Conservation (phyloP, 1,139 yeast species). For the Yamadazyma diddensiae region DNA sequence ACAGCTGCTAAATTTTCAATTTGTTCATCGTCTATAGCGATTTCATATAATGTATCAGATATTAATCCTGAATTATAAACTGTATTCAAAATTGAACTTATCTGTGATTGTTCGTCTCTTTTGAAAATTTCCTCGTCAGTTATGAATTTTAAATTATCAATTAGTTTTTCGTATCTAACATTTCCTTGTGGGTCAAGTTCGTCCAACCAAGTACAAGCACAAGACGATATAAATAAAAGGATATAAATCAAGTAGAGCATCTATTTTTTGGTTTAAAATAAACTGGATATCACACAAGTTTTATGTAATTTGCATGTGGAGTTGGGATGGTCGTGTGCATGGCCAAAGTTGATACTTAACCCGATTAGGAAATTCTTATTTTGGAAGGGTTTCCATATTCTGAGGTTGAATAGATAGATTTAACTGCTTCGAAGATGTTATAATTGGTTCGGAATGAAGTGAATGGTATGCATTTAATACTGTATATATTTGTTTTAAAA, state of each 20-base stretch:
- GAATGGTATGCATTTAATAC: too few relatives aligned
- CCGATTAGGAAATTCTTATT: conserved; percentile 16
- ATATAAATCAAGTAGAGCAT: conserved; percentile 3
- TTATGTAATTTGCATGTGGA: too few relatives aligned
- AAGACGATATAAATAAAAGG: conserved; percentile 1
- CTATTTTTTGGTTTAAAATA: not conserved
- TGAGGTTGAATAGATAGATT: too few relatives aligned
- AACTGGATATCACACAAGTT: not conserved
- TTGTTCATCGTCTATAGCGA: conserved; percentile 22
- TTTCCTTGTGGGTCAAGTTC: conserved; percentile 13
- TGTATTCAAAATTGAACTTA: conserved; percentile 21
- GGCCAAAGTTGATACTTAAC: conserved; percentile 11
- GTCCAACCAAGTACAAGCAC: conserved; percentile 11
- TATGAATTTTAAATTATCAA: conserved; percentile 11
- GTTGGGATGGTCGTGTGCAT: too few relatives aligned
- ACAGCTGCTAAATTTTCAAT: conserved; percentile 23
- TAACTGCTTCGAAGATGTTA: too few relatives aligned
- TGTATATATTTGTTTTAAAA: too few relatives aligned
- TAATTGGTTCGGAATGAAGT: too few relatives aligned
- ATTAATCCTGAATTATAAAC: conserved; percentile 31
- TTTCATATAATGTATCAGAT: conserved; percentile 25
- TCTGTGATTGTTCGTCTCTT: conserved; percentile 18
- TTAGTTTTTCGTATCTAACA: conserved; percentile 9
- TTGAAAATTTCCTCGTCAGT: conserved; percentile 11
- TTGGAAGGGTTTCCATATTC: too few relatives aligned